Base-by-base conservation (phyloP, 306 rosid species). In the Dalbergia cultrata region DNA sequence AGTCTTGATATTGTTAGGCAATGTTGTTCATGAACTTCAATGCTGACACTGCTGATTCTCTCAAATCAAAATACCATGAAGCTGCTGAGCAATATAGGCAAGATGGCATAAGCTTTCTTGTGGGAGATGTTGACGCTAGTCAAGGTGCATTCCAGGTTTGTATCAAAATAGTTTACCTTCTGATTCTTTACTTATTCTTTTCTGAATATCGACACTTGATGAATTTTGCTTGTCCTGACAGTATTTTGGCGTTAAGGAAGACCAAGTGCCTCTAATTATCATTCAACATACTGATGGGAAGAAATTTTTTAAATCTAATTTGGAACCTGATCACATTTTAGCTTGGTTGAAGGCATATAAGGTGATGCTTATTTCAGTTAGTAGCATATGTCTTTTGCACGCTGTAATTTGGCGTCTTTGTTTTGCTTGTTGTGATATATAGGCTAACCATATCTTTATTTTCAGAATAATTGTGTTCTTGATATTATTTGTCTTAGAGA, bases 331-430 rank as follows among this genome's bases (percentile, higher is more conserved):
- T 43, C 89, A 93, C 9, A 84, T 93, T 84, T 67, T 85, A 52
- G 74, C 87, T 72, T 93, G 98, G 98, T 61, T 93, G 82, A 83
- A 87, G 87, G 97, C 85, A n/a, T 91, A 83, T 85, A 91, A 88
- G 97, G 97, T 93, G 70, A 84, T 57, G 71, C 60, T 75, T 74
- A 12, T 45, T 58, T 61, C 73, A 31, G 57, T 63, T 72, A 7
- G 26, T 64, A 33, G 41, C 41, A 22, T 56, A 4, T 10, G 6
- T 49, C 53, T 82, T 9, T 50, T 18, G 9, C 16, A 7, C 53
- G 5, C 26, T 60, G 16, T 61, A 52, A 34, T 39, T 62, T 18
- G 49, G 21, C 64, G 8, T 57, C 22, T 47, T 22, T 21, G 31
- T 59, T 60, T 37, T 61, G 21, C 72, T 45, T 13, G 10, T 49